These are phyloP conservation scores for Knoxdaviesia proteae DNA, from an alignment of 2,329 filamentous ascomycete genomes.

Conservation along the genomic window DNA sequence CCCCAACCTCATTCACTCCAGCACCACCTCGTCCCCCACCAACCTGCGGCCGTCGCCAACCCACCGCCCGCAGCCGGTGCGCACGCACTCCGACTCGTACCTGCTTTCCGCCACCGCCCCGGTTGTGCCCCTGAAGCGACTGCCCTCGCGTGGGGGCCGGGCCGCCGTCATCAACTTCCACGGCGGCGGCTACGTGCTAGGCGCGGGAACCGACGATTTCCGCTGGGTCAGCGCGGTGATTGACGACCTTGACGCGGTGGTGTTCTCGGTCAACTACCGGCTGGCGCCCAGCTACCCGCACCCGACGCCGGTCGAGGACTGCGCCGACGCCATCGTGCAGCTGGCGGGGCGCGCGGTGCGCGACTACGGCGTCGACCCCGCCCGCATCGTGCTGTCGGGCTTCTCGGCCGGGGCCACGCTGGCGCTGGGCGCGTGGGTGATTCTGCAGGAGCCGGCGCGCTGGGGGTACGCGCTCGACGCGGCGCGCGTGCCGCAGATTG, in stretches of 20 bases:
- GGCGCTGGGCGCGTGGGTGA: constrained; percentile 24
- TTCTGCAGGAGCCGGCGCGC: constrained; percentile 21
- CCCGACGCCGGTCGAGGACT: constrained; percentile 43
- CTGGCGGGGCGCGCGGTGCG: constrained; percentile 28
- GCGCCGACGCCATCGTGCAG: constrained; percentile 41
- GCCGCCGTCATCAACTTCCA: constrained; percentile 44
- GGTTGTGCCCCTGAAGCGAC: background rate
- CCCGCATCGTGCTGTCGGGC: constrained; percentile 36
- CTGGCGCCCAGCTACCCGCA: constrained; percentile 44
- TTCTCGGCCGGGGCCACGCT: constrained; percentile 43
- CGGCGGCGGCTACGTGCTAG: constrained; percentile 45
- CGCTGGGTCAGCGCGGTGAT: constrained; percentile 35
- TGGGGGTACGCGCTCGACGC: constrained; percentile 16
- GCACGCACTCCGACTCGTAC: too few species aligned
- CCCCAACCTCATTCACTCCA: too few species aligned
- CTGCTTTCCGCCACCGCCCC: too few species aligned
- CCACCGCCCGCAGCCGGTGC: too few species aligned
- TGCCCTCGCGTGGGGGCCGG: constrained; percentile 5
- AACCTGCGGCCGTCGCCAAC: too few species aligned
- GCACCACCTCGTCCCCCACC: too few species aligned
- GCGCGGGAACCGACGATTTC: constrained; percentile 40
- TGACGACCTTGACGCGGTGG: constrained; percentile 29
- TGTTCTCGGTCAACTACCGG: constrained; percentile 48
- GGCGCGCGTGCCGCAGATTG: constrained; percentile 21
- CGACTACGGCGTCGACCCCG: constrained; percentile 34